Evolutionary conservation across 345 rosid species (phyloP).

Genomic region (Salix arbutifolia): DNA sequence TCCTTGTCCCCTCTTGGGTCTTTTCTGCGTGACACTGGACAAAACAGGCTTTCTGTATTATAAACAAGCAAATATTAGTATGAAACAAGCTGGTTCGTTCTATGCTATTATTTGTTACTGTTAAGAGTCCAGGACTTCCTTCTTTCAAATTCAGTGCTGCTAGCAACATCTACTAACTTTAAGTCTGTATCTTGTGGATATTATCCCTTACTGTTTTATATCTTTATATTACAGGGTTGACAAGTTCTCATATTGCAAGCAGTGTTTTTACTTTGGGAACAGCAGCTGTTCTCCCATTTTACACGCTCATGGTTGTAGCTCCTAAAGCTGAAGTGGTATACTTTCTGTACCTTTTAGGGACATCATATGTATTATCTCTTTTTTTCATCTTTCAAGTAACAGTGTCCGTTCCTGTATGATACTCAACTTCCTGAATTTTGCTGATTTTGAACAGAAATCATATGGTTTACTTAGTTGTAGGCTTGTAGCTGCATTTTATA

Average conservation of each 20-base stretch:
- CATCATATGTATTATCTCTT: neutral
- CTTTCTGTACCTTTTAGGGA: slow-evolving; percentile 4
- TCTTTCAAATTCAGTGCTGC: neutral
- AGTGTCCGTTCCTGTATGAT: neutral
- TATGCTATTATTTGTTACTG: neutral
- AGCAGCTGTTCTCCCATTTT: slow-evolving; percentile 80
- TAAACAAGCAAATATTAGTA: neutral
- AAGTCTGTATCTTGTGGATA: neutral
- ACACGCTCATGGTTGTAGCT: slow-evolving; percentile 85
- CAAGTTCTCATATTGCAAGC: slow-evolving; percentile 65
- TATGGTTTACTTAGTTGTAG: too few relatives aligned
- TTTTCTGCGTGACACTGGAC: neutral
- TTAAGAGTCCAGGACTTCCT: neutral
- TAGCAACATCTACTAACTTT: neutral
- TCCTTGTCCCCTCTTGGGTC: neutral
- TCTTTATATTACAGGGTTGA: slow-evolving; percentile 44
- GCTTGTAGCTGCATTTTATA: too few relatives aligned
- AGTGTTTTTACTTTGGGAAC: slow-evolving; percentile 70
- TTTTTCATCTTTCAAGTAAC: neutral
- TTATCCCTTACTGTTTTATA: neutral
- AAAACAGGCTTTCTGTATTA: neutral
- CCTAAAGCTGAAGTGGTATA: slow-evolving; percentile 78
- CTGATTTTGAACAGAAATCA: neutral
- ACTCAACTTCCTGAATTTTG: neutral
- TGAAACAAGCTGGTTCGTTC: neutral